Conservation (phyloP, 176 grass and related monocot genomes). For the Lolium multiflorum region DNA sequence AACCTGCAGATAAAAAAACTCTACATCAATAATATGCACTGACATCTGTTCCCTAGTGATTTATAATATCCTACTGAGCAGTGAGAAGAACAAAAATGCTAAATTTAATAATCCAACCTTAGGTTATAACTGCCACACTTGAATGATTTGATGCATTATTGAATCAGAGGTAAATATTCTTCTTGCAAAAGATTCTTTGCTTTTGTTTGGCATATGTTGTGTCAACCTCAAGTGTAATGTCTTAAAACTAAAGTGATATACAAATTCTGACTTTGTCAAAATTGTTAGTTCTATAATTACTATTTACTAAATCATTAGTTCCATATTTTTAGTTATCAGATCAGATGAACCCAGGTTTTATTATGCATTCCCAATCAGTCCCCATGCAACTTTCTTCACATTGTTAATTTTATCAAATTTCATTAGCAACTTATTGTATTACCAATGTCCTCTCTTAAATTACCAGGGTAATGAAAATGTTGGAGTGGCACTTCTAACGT, state of each 20-base stretch:
- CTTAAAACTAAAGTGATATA: slow-evolving; percentile 19
- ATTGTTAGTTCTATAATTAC: not conserved
- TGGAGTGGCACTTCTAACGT: slow-evolving; percentile 90
- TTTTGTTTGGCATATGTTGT: not conserved
- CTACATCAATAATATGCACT: slow-evolving; percentile 7
- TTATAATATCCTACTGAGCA: slow-evolving; percentile 25
- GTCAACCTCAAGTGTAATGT: not conserved
- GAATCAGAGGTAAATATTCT: slow-evolving; percentile 10
- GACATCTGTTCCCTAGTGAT: not conserved
- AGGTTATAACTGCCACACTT: slow-evolving; percentile 24
- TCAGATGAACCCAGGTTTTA: slow-evolving; percentile 25
- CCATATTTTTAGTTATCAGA: slow-evolving; percentile 1
- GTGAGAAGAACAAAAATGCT: slow-evolving; percentile 1
- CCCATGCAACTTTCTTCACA: not conserved
- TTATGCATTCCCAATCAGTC: slow-evolving; percentile 24
- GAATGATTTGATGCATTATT: slow-evolving; percentile 24
- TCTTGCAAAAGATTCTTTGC: slow-evolving; percentile 21
- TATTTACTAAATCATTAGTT: slow-evolving; percentile 26
- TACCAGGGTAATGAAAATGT: slow-evolving; percentile 98
- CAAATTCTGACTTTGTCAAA: not conserved
- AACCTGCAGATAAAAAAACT: not conserved
- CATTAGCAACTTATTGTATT: slow-evolving; percentile 1
- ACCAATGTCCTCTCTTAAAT: slow-evolving; percentile 7
- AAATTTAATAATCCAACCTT: not conserved
- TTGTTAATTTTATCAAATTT: slow-evolving; percentile 25